These are phyloP conservation scores for Acer negundo DNA, from an alignment of 345 rosid genomes.

Conservation along the genomic window DNA sequence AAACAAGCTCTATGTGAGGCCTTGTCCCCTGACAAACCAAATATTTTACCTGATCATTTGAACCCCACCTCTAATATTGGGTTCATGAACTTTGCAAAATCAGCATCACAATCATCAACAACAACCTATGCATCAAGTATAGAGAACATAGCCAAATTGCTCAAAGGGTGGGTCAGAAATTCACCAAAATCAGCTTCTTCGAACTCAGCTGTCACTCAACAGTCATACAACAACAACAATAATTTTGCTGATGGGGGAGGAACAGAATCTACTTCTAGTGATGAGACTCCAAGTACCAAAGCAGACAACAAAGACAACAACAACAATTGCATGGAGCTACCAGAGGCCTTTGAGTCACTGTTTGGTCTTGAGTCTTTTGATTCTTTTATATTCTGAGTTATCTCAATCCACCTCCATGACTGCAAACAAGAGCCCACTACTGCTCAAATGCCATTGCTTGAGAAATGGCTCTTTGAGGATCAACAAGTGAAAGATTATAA, in stretches of 20 bases:
- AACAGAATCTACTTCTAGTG: constrained; percentile 31
- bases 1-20: constrained; percentile 70
- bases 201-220: constrained; percentile 26
- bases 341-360: constrained; percentile 47
- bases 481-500: constrained; percentile 39
- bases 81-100: constrained; percentile 13
- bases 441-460: constrained; percentile 53
- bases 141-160: constrained; percentile 69
- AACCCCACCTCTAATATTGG: constrained; percentile 12
- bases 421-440: constrained; percentile 37
- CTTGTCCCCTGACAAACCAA: constrained; percentile 54
- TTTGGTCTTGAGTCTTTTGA: constrained; percentile 49
- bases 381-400: constrained; percentile 45
- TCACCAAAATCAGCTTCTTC: constrained; percentile 30
- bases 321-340: constrained; percentile 18
- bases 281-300: constrained; percentile 26
- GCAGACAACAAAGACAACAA: constrained; percentile 11
- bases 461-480: constrained; percentile 75
- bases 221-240: constrained; percentile 16
- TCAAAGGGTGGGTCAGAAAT: constrained; percentile 63
- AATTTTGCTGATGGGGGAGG: constrained; percentile 1
- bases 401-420: constrained; percentile 41
- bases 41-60: constrained; percentile 9
- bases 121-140: constrained; percentile 61
- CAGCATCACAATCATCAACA: constrained; percentile 17